Evolutionary conservation across 2,329 filamentous ascomycete species (phyloP).

Genomic region (Helicocarpus griseus): DNA sequence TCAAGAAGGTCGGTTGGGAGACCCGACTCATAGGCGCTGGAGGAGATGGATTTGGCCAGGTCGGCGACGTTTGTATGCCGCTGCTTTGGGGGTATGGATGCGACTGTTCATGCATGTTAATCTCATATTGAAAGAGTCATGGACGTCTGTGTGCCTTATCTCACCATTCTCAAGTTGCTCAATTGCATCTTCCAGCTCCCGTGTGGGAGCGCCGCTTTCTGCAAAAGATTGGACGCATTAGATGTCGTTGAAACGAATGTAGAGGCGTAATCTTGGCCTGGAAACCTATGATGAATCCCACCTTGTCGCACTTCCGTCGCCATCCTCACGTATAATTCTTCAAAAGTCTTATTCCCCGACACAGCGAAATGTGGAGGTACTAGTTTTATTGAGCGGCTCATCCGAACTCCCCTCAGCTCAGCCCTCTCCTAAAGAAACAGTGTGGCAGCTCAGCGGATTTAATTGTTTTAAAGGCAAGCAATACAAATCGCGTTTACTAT

Average conservation of each 20-base stretch:
- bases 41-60: conserved; percentile 53
- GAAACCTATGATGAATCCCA: too few relatives aligned
- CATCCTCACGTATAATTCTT: neutral
- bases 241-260: too few relatives aligned
- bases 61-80: conserved; percentile 54
- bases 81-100: conserved; percentile 51
- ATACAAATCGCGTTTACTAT: too few relatives aligned
- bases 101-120: conserved; percentile 20
- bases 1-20: conserved; percentile 52
- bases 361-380: neutral
- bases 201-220: neutral
- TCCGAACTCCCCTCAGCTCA: neutral
- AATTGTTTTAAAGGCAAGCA: too few relatives aligned
- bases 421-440: too few relatives aligned
- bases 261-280: too few relatives aligned
- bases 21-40: conserved; percentile 58
- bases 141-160: neutral
- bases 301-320: neutral
- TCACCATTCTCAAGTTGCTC: conserved; percentile 14
- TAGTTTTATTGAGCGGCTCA: neutral
- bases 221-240: neutral
- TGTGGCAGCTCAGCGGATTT: too few relatives aligned
- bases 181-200: conserved; percentile 12
- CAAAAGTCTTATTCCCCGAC: neutral
- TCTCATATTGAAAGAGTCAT: too few relatives aligned